Base-by-base conservation (phyloP, 116 monocot species). In the Iris pallida region DNA sequence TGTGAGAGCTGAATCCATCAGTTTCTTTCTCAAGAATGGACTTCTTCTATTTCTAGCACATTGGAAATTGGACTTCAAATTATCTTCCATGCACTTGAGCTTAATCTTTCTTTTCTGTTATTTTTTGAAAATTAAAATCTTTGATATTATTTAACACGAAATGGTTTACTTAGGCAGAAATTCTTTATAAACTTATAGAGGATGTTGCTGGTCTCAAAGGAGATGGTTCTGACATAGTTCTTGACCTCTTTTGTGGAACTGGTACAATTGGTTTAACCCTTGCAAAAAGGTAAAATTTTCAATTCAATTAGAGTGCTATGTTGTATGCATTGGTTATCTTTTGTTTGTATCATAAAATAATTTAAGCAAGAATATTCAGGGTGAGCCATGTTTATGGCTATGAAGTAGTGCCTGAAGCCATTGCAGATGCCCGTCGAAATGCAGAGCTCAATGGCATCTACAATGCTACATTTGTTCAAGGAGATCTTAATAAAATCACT, bases 191-290 rank as follows among this genome's bases (percentile, higher is more conserved):
- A 70, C 82, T 95, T 75, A 86, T 95, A 58, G 95, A 89, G 76
- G 86, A 91, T 45, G 80, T 65, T 82, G 78, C 80, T 60, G 76
- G 79, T 63, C 84, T 95, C 15, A 84, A 63, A 70, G 95, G 91
- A 62, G 86, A 95, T 86, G 75, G 83, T 40, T 91, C 95, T 48
- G 95, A 95, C 64, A 79, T 87, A 73, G 72, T 95, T 57, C 86
- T 95, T 64, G 95, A 95, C 79, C 73, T 95, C n/a, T 95, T 95
- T 54, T 95, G 95, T 82, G 95, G 95, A 78, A 91, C 89, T 68
- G 95, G 95, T 68, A 95, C 91, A 9, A 95, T 95, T 80, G 95
- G 95, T 41, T 80, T 95, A 73, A 91, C 91, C 13, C 88, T 95
- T 70, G 88, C 95, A 18, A 90, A 59, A 80, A 91, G 88, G 95